Conservation (phyloP, 805 yeast genomes). For the Saturnispora quitensis region DNA sequence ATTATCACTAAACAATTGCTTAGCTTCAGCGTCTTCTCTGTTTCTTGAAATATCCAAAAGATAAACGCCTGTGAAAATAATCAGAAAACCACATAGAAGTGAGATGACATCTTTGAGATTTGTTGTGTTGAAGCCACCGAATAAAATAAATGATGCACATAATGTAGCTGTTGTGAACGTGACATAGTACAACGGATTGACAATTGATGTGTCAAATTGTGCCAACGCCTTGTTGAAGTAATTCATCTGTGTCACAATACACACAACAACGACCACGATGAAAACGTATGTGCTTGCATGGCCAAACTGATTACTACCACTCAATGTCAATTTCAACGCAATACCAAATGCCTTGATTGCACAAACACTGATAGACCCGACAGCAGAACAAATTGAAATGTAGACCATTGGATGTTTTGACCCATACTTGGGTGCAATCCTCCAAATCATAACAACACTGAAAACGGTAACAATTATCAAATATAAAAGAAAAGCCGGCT, state of each 20-base stretch:
- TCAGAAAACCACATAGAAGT: slow-evolving; percentile 73
- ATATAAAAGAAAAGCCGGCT: slow-evolving; percentile 68
- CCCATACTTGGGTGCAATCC: slow-evolving; percentile 75
- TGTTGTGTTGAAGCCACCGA: slow-evolving; percentile 80
- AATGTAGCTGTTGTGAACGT: slow-evolving; percentile 85
- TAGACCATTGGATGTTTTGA: slow-evolving; percentile 78
- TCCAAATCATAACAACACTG: slow-evolving; percentile 71
- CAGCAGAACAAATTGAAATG: slow-evolving; percentile 81
- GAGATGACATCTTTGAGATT: slow-evolving; percentile 73
- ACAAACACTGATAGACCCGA: slow-evolving; percentile 87
- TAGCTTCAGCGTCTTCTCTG: slow-evolving; percentile 37
- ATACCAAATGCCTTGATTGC: slow-evolving; percentile 90
- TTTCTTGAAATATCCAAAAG: slow-evolving; percentile 70
- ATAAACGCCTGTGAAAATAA: slow-evolving; percentile 82
- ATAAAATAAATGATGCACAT: slow-evolving; percentile 75
- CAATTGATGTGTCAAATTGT: slow-evolving; percentile 87
- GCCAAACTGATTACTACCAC: slow-evolving; percentile 82
- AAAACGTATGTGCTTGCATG: slow-evolving; percentile 79
- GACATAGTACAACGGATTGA: slow-evolving; percentile 84
- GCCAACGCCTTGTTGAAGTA: slow-evolving; percentile 89
- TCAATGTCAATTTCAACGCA: slow-evolving; percentile 74
- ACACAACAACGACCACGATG: slow-evolving; percentile 64
- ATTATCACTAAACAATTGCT: slow-evolving; percentile 32
- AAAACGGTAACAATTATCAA: slow-evolving; percentile 54
- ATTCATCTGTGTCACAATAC: slow-evolving; percentile 88